Conservation (phyloP, 345 rosid species). For the Gossypium ekmanianum region DNA sequence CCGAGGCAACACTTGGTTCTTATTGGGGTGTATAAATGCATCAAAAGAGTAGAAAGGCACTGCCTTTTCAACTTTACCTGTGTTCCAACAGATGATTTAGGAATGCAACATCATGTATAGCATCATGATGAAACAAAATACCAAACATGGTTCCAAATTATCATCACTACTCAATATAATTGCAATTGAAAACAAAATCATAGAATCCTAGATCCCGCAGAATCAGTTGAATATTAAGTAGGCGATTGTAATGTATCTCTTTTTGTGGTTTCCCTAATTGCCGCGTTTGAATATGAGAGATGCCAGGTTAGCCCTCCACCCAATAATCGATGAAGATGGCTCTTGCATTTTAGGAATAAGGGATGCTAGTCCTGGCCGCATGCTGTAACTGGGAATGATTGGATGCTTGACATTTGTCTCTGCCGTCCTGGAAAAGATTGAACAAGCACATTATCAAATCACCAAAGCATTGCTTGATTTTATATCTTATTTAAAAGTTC, state of each 20-base stretch:
- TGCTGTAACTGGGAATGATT: slow-evolving; percentile 29
- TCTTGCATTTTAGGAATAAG: slow-evolving; percentile 52
- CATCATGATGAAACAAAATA: background rate
- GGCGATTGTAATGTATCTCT: background rate
- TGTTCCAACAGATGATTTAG: background rate
- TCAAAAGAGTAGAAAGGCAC: background rate
- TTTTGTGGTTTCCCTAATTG: slow-evolving; percentile 26
- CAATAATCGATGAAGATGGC: slow-evolving; percentile 42
- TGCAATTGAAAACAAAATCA: slow-evolving; percentile 10
- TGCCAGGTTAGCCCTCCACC: slow-evolving; percentile 69
- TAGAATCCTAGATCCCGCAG: background rate
- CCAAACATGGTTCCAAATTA: background rate
- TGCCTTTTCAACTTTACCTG: background rate
- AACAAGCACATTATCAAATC: slow-evolving; percentile 13
- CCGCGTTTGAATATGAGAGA: slow-evolving; percentile 68
- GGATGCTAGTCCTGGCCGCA: slow-evolving; percentile 44
- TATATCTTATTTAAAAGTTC: background rate
- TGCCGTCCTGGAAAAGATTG: slow-evolving; percentile 36
- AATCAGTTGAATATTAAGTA: slow-evolving; percentile 9
- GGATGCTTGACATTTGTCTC: slow-evolving; percentile 37
- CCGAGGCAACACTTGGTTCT: background rate
- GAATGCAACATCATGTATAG: background rate
- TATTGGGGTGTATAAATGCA: background rate
- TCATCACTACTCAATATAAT: background rate
- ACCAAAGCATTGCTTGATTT: background rate